These are phyloP conservation scores for Edaphochlamys debaryana DNA, from an alignment of 139 green algal genomes.

Conservation along the genomic window DNA sequence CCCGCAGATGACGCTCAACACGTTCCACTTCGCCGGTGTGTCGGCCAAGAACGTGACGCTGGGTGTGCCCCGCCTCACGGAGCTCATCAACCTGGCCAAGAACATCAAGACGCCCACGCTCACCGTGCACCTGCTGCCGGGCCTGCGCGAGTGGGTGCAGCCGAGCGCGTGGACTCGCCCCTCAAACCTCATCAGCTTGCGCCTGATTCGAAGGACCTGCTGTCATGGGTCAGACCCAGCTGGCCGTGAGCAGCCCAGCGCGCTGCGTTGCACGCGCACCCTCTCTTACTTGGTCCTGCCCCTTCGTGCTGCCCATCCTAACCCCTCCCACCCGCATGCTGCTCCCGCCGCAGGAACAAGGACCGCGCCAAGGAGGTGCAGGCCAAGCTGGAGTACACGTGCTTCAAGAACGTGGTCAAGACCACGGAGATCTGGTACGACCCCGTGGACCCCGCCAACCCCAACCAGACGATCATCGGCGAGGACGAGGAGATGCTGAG, in stretches of 20 bases:
- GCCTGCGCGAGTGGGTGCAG: slow-evolving; percentile 30
- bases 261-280: too few relatives aligned
- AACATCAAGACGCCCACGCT: slow-evolving; percentile 98
- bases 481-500: slow-evolving; percentile 91
- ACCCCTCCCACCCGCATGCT: too few relatives aligned
- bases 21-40: slow-evolving; percentile 97
- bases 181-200: too few relatives aligned
- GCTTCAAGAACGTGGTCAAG: slow-evolving; percentile 74
- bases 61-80: slow-evolving; percentile 96
- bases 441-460: slow-evolving; percentile 50
- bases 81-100: slow-evolving; percentile 99
- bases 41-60: slow-evolving; percentile 99
- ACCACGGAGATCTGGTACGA: slow-evolving; percentile 62
- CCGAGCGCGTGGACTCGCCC: not conserved
- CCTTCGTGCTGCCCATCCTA: too few relatives aligned
- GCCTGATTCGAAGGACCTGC: too few relatives aligned
- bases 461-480: slow-evolving; percentile 84
- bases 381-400: slow-evolving; percentile 97
- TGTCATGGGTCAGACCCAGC: too few relatives aligned
- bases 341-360: slow-evolving; percentile 67
- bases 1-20: slow-evolving; percentile 94
- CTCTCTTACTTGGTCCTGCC: too few relatives aligned
- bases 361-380: slow-evolving; percentile 89
- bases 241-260: too few relatives aligned
- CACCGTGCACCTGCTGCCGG: slow-evolving; percentile 83